Percentiles rank a stretch among this genome's conserved stretches.
phyloP scores from a whole-genome alignment of 176 grass and related monocot species.

The Oryza rufipogon region DNA sequence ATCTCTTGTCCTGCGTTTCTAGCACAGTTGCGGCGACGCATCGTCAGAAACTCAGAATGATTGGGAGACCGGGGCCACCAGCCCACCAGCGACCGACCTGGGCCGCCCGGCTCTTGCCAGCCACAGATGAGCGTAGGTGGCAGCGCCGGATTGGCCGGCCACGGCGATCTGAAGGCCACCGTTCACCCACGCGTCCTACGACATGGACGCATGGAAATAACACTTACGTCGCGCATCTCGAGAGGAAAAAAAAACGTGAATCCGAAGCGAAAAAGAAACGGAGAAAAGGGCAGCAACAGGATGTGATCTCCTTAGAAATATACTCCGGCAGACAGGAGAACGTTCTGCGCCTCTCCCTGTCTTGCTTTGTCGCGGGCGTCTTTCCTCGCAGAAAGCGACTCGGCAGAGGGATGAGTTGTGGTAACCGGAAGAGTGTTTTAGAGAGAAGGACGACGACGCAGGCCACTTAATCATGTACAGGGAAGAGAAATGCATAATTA shows the following conservation, averaged over 20 bases:
- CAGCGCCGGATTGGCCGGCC: slow-evolving; percentile 27
- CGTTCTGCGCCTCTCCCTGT: slow-evolving; percentile 27
- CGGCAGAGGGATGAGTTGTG: neutral
- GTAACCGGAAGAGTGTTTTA: neutral
- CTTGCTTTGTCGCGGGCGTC: slow-evolving; percentile 35
- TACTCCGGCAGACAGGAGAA: slow-evolving; percentile 29
- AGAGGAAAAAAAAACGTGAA: neutral
- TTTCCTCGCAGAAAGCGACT: slow-evolving; percentile 15
- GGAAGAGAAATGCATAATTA: neutral
- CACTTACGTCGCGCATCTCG: neutral
- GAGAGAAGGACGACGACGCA: neutral
- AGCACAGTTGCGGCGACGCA: neutral
- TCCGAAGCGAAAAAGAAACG: neutral
- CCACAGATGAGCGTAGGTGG: slow-evolving; percentile 45
- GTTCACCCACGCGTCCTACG: slow-evolving; percentile 27
- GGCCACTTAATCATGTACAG: neutral
- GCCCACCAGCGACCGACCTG: neutral
- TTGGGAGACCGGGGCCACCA: neutral
- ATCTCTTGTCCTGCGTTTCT: neutral
- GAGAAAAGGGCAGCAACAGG: neutral
- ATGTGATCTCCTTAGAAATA: slow-evolving; percentile 4
- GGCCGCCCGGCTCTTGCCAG: slow-evolving; percentile 37
- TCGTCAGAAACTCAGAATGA: slow-evolving; percentile 19
- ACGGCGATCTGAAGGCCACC: neutral
- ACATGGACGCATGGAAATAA: neutral